Conservation (phyloP, 805 yeast species). For the Saccharomycopsis babjevae region DNA sequence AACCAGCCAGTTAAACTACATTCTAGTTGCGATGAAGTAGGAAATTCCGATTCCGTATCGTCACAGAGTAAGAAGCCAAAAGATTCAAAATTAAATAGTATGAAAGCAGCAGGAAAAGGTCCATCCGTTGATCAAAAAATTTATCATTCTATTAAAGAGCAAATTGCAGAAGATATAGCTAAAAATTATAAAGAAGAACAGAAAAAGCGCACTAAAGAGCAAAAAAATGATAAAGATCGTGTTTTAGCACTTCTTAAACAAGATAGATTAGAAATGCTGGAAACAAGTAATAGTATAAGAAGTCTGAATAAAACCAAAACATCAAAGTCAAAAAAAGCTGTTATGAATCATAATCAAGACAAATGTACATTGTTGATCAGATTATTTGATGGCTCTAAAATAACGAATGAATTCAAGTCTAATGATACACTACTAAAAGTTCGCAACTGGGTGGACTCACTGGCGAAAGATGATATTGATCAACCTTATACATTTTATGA, state of each 20-base stretch:
- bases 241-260: constrained; percentile 41
- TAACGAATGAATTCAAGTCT: constrained; percentile 41
- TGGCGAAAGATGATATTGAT: constrained; percentile 36
- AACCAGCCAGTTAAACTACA: background rate
- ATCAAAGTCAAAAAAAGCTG: background rate
- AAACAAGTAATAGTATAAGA: constrained; percentile 1
- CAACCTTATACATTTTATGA: constrained; percentile 38
- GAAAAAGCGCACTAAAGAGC: constrained; percentile 28
- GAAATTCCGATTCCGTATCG: background rate
- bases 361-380: constrained; percentile 40
- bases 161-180: constrained; percentile 32
- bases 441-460: constrained; percentile 47
- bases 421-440: constrained; percentile 43
- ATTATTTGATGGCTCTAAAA: constrained; percentile 54
- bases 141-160: constrained; percentile 29
- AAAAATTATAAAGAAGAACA: constrained; percentile 31
- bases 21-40: background rate
- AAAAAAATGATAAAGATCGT: constrained; percentile 43
- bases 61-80: background rate
- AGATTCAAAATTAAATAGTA: background rate
- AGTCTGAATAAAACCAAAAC: background rate
- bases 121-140: constrained; percentile 5
- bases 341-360: background rate
- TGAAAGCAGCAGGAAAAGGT: constrained; percentile 4
- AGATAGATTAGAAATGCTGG: constrained; percentile 40